A percentile compares a stretch with the other conserved stretches of the same genome.
These are phyloP conservation scores for Didymellaceae sp. DNA, from an alignment of 2,329 filamentous ascomycete species.

Conservation along the genomic window DNA sequence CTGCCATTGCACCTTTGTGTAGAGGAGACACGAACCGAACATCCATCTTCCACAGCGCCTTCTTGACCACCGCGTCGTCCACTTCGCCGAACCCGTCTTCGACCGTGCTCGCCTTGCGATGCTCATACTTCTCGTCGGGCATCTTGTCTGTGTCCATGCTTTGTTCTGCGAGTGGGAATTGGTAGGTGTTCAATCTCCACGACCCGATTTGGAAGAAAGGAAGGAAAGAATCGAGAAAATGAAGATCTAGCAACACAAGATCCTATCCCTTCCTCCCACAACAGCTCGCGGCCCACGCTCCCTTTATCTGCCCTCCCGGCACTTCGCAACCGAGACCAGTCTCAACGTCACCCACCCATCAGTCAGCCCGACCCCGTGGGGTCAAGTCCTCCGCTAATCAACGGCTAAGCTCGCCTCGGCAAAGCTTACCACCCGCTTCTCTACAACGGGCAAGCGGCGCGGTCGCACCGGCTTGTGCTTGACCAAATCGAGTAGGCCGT, in stretches of 20 bases:
- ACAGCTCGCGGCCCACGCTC: background rate
- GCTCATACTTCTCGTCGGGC: conserved; percentile 37
- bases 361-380: background rate
- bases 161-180: too few relatives aligned
- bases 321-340: too few relatives aligned
- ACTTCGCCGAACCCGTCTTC: conserved; percentile 25
- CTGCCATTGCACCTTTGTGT: too few relatives aligned
- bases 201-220: background rate
- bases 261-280: too few relatives aligned
- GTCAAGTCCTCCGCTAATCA: background rate
- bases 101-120: conserved; percentile 18
- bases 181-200: too few relatives aligned
- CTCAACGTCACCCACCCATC: background rate
- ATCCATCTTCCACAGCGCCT: conserved; percentile 62
- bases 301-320: background rate
- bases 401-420: background rate
- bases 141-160: conserved; percentile 26
- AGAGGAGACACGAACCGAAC: conserved; percentile 54
- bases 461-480: too few relatives aligned
- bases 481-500: background rate
- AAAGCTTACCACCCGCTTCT: background rate
- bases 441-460: background rate
- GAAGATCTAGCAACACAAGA: too few relatives aligned
- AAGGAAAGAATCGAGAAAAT: background rate
- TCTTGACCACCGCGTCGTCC: conserved; percentile 26